Evolutionary conservation across 1,284 basidiomycete genomes (phyloP), one percentile per base, ranked within the genome.

Genomic region (Sanghuangporus baumii): DNA sequence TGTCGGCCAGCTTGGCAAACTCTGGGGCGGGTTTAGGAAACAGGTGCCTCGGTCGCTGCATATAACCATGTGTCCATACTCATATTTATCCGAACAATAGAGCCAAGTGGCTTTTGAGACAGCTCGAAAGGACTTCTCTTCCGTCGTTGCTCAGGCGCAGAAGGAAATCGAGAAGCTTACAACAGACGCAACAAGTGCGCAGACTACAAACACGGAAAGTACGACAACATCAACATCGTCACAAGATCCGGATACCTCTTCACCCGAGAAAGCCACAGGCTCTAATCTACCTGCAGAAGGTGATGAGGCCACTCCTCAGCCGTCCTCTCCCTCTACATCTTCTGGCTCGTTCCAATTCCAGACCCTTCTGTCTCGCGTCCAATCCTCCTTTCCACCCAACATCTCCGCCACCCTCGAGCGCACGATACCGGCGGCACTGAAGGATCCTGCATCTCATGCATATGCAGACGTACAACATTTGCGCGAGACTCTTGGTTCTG

Each of bases 11-110:
- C 77, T 95, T n/a, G 88, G 87, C 43, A 80, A 85, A 61, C 88
- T 94, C 72, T 96, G 93, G 93, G 93, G 93, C 55, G 89, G 91
- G 16, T 89, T 95, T 71, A 85, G 86, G 77, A 91, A 89, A 73
- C 91, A 94, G 86, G 93, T 88, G 68, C 69, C 86, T 66, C 69
- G 61, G 11, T 20, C 55, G 46, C 48, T 51, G 20, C 54, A 47
- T 34, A 41, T 23, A 54, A 37, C 31, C 43, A 50, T 50, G 52
- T 12, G 46, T n/a, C 8, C 1, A 23, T 20, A 34, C 23, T 51
- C 20, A 47, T 34, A 18, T 43, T 46, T 58, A 52, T 59, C 61
- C 41, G 37, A 36, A 38, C n/a, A 37, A 58, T 57, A 95, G 93
- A 90, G 91, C 69, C 89, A 91, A 72, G 81, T 75, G 38, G 90